Conservation (phyloP, 495 filamentous ascomycete genomes). For the Barbatosphaeria neglecta region DNA sequence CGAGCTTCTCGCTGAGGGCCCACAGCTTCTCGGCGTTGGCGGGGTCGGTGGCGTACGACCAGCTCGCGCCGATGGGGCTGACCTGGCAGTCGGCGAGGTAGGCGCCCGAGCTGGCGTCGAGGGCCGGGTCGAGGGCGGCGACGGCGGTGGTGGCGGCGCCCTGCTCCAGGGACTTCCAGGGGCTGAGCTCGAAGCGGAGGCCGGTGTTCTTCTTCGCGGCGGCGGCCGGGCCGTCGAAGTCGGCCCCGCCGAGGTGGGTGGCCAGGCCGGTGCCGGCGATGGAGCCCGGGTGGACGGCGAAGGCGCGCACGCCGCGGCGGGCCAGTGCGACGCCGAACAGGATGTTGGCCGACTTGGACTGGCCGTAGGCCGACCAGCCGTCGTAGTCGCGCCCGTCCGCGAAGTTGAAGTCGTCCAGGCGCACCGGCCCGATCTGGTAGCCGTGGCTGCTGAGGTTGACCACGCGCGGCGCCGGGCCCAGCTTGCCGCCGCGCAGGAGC, state of each 20-base stretch:
- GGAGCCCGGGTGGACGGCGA: slow-evolving; percentile 35
- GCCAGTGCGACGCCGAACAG: slow-evolving; percentile 34
- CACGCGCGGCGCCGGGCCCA: slow-evolving; percentile 16
- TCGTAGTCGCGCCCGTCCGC: slow-evolving; percentile 36
- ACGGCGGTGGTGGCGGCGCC: not conserved
- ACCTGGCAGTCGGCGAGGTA: slow-evolving; percentile 29
- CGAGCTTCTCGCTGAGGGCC: slow-evolving; percentile 23
- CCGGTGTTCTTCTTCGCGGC: not conserved
- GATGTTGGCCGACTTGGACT: slow-evolving; percentile 44
- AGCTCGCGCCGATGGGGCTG: slow-evolving; percentile 20
- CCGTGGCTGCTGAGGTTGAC: slow-evolving; percentile 30
- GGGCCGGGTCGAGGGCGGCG: slow-evolving; percentile 1
- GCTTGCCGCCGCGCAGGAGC: slow-evolving; percentile 39
- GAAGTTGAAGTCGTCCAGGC: slow-evolving; percentile 38
- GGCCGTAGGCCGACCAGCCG: slow-evolving; percentile 33
- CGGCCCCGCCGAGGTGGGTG: not conserved
- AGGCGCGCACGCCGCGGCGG: slow-evolving; percentile 16
- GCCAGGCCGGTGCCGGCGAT: slow-evolving; percentile 15
- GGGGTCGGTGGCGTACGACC: slow-evolving; percentile 21
- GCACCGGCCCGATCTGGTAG: slow-evolving; percentile 31
- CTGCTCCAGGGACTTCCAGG: not conserved
- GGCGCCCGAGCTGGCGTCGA: slow-evolving; percentile 19
- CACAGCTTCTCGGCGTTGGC: slow-evolving; percentile 33
- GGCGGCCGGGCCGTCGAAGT: not conserved
- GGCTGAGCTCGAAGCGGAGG: not conserved